Evolutionary conservation across 169 alveolate species (phyloP).

Genomic region (Cryptosporidium muris): DNA sequence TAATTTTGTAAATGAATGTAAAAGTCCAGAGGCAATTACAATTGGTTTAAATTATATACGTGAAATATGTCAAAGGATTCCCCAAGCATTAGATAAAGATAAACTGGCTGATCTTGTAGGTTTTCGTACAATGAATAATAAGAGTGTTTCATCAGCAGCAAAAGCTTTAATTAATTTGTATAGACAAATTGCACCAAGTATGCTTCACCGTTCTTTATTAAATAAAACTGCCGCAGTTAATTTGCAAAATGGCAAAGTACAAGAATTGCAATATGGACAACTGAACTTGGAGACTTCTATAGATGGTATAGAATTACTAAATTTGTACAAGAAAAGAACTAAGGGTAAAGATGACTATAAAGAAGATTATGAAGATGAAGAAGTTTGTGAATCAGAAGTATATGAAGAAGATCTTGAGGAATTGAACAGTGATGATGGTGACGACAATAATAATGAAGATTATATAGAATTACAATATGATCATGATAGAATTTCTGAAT

Average conservation of each 20-base stretch:
- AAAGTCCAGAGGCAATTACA: slow-evolving; percentile 79
- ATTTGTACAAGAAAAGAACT: slow-evolving; percentile 72
- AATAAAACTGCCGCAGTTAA: slow-evolving; percentile 77
- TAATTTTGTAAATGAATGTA: slow-evolving; percentile 83
- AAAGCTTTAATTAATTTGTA: slow-evolving; percentile 83
- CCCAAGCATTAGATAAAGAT: slow-evolving; percentile 81
- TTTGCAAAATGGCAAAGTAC: slow-evolving; percentile 37
- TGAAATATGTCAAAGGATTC: slow-evolving; percentile 85
- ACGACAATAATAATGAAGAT: neutral
- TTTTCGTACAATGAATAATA: slow-evolving; percentile 83
- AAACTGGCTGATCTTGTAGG: slow-evolving; percentile 77
- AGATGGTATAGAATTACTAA: slow-evolving; percentile 82
- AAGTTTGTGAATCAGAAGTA: neutral
- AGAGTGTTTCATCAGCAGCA: slow-evolving; percentile 87
- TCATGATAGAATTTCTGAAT: neutral
- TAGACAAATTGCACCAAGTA: slow-evolving; percentile 83
- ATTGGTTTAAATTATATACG: slow-evolving; percentile 86
- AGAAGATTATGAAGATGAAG: slow-evolving; percentile 60
- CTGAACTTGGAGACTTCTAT: slow-evolving; percentile 74
- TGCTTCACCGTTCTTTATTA: slow-evolving; percentile 81
- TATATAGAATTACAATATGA: neutral
- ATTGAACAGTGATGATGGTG: neutral
- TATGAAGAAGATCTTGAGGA: slow-evolving; percentile 20
- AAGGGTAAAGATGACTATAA: slow-evolving; percentile 60
- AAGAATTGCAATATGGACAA: slow-evolving; percentile 78